Evolutionary conservation across 176 grass and related monocot genomes (phyloP).

Genomic region (Aechmea fasciata): DNA sequence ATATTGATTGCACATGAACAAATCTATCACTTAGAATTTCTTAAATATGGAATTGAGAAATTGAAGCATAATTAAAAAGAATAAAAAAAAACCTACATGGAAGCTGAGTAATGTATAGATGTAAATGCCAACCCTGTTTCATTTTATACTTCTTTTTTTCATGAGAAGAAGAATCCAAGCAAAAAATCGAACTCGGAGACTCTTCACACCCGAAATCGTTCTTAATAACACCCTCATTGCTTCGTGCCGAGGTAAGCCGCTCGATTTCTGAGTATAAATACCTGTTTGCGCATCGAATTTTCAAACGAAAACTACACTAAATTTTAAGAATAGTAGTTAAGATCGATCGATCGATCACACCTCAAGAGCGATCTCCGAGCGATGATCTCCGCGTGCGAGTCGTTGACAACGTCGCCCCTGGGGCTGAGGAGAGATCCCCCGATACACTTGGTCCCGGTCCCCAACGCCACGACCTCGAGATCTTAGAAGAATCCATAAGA

Average conservation of each 20-base stretch:
- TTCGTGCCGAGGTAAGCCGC: neutral
- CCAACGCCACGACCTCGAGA: constrained; percentile 43
- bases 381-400: constrained; percentile 76
- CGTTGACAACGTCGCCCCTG: constrained; percentile 56
- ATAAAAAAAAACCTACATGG: constrained; percentile 42
- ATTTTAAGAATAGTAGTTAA: neutral
- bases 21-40: constrained; percentile 4
- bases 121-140: constrained; percentile 41
- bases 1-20: neutral
- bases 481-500: constrained; percentile 10
- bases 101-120: constrained; percentile 65
- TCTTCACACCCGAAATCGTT: too few species aligned
- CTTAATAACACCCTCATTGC: too few species aligned
- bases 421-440: constrained; percentile 41
- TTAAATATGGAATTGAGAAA: neutral
- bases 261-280: constrained; percentile 49
- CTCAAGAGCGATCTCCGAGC: constrained; percentile 65
- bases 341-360: neutral
- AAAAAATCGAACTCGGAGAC: constrained; percentile 1
- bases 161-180: constrained; percentile 28
- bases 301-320: neutral
- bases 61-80: neutral
- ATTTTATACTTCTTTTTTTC: constrained; percentile 33
- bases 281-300: constrained; percentile 6
- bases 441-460: constrained; percentile 86